phyloP scores from a whole-genome alignment of 495 filamentous ascomycete genomes.

The Podospora bellae-mahoneyi region DNA sequence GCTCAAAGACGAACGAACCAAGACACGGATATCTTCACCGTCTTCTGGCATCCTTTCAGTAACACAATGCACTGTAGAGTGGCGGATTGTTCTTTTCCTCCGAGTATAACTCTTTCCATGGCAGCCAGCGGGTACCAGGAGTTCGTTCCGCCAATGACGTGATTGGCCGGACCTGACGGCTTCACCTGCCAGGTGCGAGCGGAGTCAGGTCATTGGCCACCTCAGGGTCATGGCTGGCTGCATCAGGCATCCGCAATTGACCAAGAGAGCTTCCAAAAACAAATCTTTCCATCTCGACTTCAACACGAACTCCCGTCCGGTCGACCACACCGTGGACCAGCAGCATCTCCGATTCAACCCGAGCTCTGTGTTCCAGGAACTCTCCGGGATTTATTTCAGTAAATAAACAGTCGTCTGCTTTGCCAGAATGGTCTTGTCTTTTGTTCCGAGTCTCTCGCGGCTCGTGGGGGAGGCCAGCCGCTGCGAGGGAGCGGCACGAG shows the following conservation, averaged over 20 bases:
- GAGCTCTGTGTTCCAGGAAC: neutral
- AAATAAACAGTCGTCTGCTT: neutral
- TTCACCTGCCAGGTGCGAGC: neutral
- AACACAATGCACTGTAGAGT: neutral
- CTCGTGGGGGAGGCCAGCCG: neutral
- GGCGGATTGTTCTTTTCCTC: neutral
- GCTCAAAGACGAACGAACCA: neutral
- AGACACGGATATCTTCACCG: neutral
- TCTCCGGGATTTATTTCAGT: neutral
- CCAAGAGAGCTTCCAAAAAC: too few species aligned
- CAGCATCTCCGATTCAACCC: neutral
- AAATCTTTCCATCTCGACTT: neutral
- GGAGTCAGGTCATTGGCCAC: neutral
- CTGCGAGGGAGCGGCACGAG: conserved; percentile 5
- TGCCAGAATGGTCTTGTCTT: neutral
- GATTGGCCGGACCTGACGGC: neutral
- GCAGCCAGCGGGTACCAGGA: neutral
- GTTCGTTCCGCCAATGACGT: neutral
- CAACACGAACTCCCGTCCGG: neutral
- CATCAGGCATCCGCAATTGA: neutral
- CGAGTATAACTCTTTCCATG: neutral
- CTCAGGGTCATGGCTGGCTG: neutral
- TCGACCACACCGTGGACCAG: neutral
- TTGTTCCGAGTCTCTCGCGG: neutral
- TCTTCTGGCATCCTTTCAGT: neutral